These are phyloP conservation scores for Begonia peltatifolia DNA, from an alignment of 306 rosid species.

Conservation along the genomic window DNA sequence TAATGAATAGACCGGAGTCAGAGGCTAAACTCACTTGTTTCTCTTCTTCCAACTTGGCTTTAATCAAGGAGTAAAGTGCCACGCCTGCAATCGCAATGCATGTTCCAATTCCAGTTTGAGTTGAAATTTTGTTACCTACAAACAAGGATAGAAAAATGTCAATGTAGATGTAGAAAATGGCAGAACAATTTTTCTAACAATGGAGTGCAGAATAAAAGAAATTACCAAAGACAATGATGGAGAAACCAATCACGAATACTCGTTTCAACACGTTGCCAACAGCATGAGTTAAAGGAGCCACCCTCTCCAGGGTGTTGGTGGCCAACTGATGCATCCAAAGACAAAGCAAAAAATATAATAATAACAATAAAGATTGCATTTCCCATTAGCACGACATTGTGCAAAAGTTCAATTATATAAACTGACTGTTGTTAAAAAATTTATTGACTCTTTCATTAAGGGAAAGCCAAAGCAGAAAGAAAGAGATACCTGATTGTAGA, in stretches of 20 bases:
- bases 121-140: conserved; percentile 58
- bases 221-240: conserved; percentile 62
- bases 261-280: conserved; percentile 76
- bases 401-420: too few species aligned
- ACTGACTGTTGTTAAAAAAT: neutral
- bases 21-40: conserved; percentile 27
- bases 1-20: too few species aligned
- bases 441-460: neutral
- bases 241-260: conserved; percentile 71
- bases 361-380: neutral
- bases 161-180: neutral
- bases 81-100: conserved; percentile 67
- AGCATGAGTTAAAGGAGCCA: conserved; percentile 69
- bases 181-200: too few species aligned
- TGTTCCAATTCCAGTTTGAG: conserved; percentile 65
- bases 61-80: conserved; percentile 58
- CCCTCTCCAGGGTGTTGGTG: conserved; percentile 62
- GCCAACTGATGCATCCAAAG: conserved; percentile 30
- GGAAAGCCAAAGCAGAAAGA: neutral
- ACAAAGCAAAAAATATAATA: neutral
- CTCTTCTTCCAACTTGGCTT: conserved; percentile 59
- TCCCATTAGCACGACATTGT: too few species aligned
- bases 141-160: neutral
- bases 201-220: neutral
- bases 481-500: conserved; percentile 48